Conservation (phyloP, 2,329 filamentous ascomycete species). For the Xylariaceae sp. region DNA sequence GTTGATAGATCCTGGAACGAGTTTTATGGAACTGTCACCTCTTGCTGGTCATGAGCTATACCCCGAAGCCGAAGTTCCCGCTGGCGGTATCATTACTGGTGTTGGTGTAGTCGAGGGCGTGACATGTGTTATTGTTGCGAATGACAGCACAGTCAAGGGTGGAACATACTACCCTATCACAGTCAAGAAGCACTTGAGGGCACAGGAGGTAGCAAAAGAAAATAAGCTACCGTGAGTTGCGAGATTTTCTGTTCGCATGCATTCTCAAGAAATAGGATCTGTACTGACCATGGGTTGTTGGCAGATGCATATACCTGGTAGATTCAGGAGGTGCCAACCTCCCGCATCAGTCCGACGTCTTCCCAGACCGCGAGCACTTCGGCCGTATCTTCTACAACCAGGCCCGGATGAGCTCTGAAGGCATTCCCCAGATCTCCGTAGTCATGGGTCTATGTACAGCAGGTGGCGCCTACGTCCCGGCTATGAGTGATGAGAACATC, state of each 20-base stretch:
- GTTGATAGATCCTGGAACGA: slow-evolving; percentile 80
- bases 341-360: slow-evolving; percentile 91
- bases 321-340: slow-evolving; percentile 94
- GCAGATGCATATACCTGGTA: slow-evolving; percentile 90
- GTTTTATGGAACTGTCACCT: slow-evolving; percentile 90
- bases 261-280: no score
- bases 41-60: slow-evolving; percentile 85
- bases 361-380: slow-evolving; percentile 92
- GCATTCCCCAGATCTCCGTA: slow-evolving; percentile 88
- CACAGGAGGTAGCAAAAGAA: slow-evolving; percentile 84
- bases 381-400: slow-evolving; percentile 98
- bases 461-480: slow-evolving; percentile 90
- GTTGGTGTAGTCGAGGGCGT: slow-evolving; percentile 87
- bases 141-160: slow-evolving; percentile 95
- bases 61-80: slow-evolving; percentile 77
- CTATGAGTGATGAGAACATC: slow-evolving; percentile 96
- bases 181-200: slow-evolving; percentile 92
- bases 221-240: slow-evolving; percentile 66
- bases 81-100: slow-evolving; percentile 87
- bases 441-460: slow-evolving; percentile 98
- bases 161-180: slow-evolving; percentile 97
- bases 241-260: no score
- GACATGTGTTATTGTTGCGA: slow-evolving; percentile 87
- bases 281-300: no score
- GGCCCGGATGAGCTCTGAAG: slow-evolving; percentile 80